Evolutionary conservation across 257 asterid genomes (phyloP).

Genomic region (Ajuga chamaepitys): DNA sequence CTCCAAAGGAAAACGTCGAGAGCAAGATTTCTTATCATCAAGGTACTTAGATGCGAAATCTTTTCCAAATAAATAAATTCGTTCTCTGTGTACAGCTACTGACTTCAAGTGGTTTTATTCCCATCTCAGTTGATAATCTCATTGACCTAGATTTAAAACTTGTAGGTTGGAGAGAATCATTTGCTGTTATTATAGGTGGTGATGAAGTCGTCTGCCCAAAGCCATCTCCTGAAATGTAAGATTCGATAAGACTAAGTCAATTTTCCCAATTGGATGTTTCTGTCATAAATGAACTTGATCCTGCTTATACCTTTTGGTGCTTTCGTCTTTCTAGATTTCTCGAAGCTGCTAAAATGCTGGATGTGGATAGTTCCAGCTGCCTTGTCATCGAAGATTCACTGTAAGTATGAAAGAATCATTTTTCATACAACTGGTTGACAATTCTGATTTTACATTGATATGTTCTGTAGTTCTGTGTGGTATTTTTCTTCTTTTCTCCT

Average conservation of each 20-base stretch:
- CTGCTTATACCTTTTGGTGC: constrained; percentile 2
- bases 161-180: no score
- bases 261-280: constrained; percentile 5
- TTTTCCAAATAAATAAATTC: background rate
- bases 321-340: constrained; percentile 31
- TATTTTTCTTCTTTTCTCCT: no score
- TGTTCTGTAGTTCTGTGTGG: no score
- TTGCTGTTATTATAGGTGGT: no score
- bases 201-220: no score
- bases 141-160: background rate
- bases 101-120: constrained; percentile 1
- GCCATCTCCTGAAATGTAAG: no score
- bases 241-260: constrained; percentile 4
- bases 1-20: no score
- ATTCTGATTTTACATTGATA: no score
- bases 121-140: background rate
- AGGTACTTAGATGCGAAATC: constrained; percentile 19
- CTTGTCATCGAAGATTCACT: constrained; percentile 87
- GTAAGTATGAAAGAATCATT: constrained; percentile 36
- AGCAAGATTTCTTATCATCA: no score
- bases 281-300: background rate
- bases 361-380: no score
- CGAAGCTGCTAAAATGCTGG: constrained; percentile 64
- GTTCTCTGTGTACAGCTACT: background rate
- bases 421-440: background rate